These are phyloP conservation scores for Fusarium xyrophilum DNA, from an alignment of 2,329 filamentous ascomycete genomes.

Conservation along the genomic window DNA sequence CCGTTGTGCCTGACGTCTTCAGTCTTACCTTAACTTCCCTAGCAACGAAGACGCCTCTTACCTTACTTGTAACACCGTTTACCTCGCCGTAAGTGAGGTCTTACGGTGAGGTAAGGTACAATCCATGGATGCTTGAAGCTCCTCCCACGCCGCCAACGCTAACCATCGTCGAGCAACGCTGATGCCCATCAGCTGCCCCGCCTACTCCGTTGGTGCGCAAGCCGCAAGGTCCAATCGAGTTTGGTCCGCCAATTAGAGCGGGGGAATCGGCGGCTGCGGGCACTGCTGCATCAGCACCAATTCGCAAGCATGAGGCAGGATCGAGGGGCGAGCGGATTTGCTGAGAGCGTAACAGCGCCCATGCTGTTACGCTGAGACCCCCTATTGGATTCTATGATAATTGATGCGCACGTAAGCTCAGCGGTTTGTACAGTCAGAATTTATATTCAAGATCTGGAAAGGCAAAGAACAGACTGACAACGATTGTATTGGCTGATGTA, in stretches of 20 bases:
- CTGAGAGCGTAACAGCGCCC: constrained; percentile 27
- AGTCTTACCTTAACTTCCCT: constrained; percentile 9
- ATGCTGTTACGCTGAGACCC: constrained; percentile 33
- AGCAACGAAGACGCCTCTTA: constrained; percentile 14
- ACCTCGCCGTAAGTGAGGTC: constrained; percentile 29
- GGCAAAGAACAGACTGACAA: background rate
- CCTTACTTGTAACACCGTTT: constrained; percentile 20
- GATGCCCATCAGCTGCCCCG: constrained; percentile 43
- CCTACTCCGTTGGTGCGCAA: constrained; percentile 16
- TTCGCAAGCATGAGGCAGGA: no score
- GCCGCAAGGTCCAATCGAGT: constrained; percentile 21
- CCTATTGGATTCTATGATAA: constrained; percentile 32
- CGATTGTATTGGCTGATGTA: background rate
- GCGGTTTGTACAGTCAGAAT: background rate
- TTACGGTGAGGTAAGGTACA: constrained; percentile 4
- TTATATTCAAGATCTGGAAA: background rate
- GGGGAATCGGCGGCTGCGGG: constrained; percentile 10
- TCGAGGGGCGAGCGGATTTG: background rate
- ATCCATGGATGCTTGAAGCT: constrained; percentile 30
- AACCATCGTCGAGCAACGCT: constrained; percentile 12
- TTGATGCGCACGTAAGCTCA: constrained; percentile 26
- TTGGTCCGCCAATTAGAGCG: constrained; percentile 26
- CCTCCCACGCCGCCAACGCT: constrained; percentile 30
- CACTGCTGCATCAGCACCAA: background rate
- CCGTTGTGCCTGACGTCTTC: constrained; percentile 21